phyloP scores from a whole-genome alignment of 2,329 filamentous ascomycete genomes.

The Daldinia sp. region DNA sequence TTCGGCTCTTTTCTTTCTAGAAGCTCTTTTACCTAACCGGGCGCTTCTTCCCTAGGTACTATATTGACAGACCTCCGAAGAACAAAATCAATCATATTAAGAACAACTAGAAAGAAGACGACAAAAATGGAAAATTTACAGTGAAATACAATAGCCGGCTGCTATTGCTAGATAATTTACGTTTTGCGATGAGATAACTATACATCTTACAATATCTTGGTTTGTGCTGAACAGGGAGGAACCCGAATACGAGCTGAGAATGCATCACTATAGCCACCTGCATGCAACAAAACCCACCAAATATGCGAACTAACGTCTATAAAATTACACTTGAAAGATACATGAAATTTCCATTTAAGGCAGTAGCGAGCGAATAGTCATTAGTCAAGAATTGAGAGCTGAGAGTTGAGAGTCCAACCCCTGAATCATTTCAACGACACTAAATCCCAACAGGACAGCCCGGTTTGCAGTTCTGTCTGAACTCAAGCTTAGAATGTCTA shows the following conservation, averaged over 20 bases:
- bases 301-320: background rate
- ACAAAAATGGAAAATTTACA: background rate
- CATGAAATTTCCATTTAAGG: background rate
- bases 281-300: background rate
- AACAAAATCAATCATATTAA: background rate
- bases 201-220: background rate
- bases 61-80: background rate
- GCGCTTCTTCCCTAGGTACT: background rate
- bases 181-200: too few relatives aligned
- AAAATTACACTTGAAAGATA: background rate
- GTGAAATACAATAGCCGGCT: too few relatives aligned
- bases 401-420: background rate
- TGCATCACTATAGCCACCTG: background rate
- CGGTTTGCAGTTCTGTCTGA: background rate
- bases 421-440: background rate
- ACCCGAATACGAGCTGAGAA: conserved; percentile 4
- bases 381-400: background rate
- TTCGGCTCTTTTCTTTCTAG: background rate
- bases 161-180: too few relatives aligned
- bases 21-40: background rate
- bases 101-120: background rate
- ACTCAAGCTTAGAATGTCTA: background rate
- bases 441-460: background rate
- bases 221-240: background rate
- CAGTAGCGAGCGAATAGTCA: background rate